A percentile compares a stretch with the other conserved stretches of the same genome.
phyloP scores from a whole-genome alignment of 805 yeast genomes.

The Dipodascus geniculatus region DNA sequence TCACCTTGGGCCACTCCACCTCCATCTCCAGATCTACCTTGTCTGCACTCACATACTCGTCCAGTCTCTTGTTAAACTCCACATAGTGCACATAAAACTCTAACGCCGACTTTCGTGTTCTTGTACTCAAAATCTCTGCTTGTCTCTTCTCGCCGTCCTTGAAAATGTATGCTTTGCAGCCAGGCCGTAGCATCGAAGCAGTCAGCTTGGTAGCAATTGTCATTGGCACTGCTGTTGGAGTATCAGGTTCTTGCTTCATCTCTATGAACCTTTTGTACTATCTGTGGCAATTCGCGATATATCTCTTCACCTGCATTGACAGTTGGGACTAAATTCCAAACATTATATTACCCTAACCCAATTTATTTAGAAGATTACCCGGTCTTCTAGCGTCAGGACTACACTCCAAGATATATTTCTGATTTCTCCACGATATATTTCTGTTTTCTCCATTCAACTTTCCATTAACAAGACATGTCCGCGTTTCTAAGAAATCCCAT shows the following conservation, averaged over 20 bases:
- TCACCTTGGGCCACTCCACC: constrained; percentile 58
- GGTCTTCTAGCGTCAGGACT: not conserved
- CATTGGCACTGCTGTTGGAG: constrained; percentile 5
- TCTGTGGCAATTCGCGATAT: not conserved
- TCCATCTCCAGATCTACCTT: constrained; percentile 64
- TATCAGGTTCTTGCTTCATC: constrained; percentile 5
- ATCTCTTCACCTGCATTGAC: too few relatives aligned
- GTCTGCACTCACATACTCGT: constrained; percentile 78
- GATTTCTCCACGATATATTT: not conserved
- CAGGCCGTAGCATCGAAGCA: constrained; percentile 22
- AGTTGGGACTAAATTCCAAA: not conserved
- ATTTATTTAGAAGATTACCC: not conserved
- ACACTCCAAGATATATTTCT: too few relatives aligned
- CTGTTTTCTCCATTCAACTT: not conserved
- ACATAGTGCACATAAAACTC: constrained; percentile 89
- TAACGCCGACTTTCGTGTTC: constrained; percentile 60
- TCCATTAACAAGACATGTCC: not conserved
- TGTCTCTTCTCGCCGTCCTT: constrained; percentile 71
- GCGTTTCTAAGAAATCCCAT: constrained; percentile 1
- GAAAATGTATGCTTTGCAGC: constrained; percentile 70
- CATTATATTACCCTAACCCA: not conserved
- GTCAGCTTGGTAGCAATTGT: constrained; percentile 30
- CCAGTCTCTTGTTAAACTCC: constrained; percentile 90
- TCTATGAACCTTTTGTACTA: not conserved
- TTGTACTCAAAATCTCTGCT: constrained; percentile 78